These are phyloP conservation scores for Xylaria hypoxylon DNA, from an alignment of 2,329 filamentous ascomycete genomes.

Conservation along the genomic window DNA sequence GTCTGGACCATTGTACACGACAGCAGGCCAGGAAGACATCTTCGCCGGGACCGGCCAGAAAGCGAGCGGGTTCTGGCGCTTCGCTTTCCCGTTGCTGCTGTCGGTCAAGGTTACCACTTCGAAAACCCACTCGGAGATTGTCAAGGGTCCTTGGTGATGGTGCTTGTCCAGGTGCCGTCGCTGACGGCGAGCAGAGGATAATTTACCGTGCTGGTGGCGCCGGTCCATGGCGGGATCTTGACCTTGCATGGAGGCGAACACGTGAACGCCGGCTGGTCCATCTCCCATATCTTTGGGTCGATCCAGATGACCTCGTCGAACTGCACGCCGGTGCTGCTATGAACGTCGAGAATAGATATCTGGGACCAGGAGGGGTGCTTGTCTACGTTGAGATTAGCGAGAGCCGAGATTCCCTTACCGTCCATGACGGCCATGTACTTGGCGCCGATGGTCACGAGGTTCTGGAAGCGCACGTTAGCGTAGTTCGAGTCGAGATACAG, in stretches of 20 bases:
- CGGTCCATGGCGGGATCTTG: constrained; percentile 5
- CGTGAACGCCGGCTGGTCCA: constrained; percentile 9
- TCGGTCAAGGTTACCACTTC: background rate
- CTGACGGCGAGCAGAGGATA: constrained; percentile 11
- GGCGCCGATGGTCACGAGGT: constrained; percentile 2
- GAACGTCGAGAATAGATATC: background rate
- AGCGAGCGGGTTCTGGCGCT: background rate
- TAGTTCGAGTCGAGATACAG: background rate
- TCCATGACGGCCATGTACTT: constrained; percentile 15
- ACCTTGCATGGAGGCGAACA: constrained; percentile 1
- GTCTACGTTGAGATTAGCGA: background rate
- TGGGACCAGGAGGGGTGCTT: background rate
- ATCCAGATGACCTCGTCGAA: constrained; percentile 5
- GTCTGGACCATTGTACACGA: constrained; percentile 4
- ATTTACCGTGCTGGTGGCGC: constrained; percentile 4
- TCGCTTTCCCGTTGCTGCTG: background rate
- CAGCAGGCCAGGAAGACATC: background rate
- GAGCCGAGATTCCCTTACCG: background rate
- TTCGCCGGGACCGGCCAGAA: constrained; percentile 1
- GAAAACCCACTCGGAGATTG: constrained; percentile 6
- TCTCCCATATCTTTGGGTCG: constrained; percentile 8
- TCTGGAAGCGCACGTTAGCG: background rate
- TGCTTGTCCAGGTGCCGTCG: constrained; percentile 11
- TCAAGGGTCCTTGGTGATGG: constrained; percentile 10
- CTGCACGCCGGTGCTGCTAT: background rate